Conservation (phyloP, 768 basidiomycete species). For the Symmetrospora coprosmae region DNA sequence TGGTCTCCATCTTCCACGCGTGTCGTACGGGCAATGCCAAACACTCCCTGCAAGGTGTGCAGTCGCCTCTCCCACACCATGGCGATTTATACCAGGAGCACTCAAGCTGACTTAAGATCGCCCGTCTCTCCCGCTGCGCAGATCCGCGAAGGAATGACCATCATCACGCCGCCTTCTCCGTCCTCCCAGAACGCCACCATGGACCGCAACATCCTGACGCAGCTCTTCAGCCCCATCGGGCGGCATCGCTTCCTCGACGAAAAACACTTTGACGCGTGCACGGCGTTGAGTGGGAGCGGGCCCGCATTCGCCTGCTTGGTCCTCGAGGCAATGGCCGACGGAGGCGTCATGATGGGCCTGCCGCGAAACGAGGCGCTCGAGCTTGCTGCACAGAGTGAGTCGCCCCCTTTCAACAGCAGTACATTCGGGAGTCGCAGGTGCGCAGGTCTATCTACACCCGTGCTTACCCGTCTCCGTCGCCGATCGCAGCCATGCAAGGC, state of each 20-base stretch:
- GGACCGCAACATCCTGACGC: constrained; percentile 60
- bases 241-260: constrained; percentile 91
- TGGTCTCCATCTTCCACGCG: constrained; percentile 66
- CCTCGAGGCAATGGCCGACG: constrained; percentile 96
- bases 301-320: constrained; percentile 95
- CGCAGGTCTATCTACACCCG: too few species aligned
- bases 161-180: constrained; percentile 59
- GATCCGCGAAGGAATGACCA: constrained; percentile 99
- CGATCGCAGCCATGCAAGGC: constrained; percentile 66
- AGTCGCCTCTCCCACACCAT: neutral
- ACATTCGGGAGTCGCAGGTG: too few species aligned
- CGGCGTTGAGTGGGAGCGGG: constrained; percentile 85
- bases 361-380: constrained; percentile 87
- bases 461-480: neutral
- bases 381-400: constrained; percentile 76
- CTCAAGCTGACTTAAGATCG: neutral
- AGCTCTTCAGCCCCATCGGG: constrained; percentile 94
- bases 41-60: constrained; percentile 82
- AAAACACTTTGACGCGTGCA: constrained; percentile 97
- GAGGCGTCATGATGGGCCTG: constrained; percentile 99
- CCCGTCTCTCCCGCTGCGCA: constrained; percentile 35
- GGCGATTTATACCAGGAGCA: neutral
- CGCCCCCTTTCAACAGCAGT: too few species aligned
- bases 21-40: constrained; percentile 94
- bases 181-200: constrained; percentile 44